Evolutionary conservation across 805 yeast genomes (phyloP).

Genomic region (Ogataea siamensis): DNA sequence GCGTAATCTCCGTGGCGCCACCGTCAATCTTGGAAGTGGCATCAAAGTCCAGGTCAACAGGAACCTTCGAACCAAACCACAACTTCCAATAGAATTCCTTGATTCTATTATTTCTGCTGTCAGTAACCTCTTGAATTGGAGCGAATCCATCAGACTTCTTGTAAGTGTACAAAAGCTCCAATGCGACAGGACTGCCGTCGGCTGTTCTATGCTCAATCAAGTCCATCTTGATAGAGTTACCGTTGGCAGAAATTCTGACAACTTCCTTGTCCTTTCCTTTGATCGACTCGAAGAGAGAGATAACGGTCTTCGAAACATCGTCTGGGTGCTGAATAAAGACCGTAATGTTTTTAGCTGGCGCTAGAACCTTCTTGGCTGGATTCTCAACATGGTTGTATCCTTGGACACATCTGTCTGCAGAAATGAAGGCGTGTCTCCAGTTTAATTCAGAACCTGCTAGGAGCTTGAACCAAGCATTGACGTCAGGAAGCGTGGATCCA

Average conservation of each 20-base stretch:
- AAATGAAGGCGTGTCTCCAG: slow-evolving; percentile 92
- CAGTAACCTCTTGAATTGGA: slow-evolving; percentile 87
- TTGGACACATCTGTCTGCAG: slow-evolving; percentile 80
- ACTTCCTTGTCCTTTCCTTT: slow-evolving; percentile 70
- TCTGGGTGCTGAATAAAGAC: slow-evolving; percentile 58
- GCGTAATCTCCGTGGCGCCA: slow-evolving; percentile 62
- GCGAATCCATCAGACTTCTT: slow-evolving; percentile 90
- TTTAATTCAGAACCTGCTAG: slow-evolving; percentile 75
- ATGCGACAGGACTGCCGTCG: slow-evolving; percentile 68
- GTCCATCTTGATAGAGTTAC: slow-evolving; percentile 59
- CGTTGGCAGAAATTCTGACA: slow-evolving; percentile 56
- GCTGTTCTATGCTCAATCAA: slow-evolving; percentile 88
- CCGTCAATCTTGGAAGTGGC: slow-evolving; percentile 72
- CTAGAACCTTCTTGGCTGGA: slow-evolving; percentile 76
- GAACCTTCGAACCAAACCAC: slow-evolving; percentile 74
- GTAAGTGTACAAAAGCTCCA: slow-evolving; percentile 76
- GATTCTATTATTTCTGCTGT: slow-evolving; percentile 87
- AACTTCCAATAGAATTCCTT: slow-evolving; percentile 96
- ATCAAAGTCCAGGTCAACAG: slow-evolving; percentile 68
- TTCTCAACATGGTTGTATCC: slow-evolving; percentile 75
- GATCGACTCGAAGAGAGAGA: slow-evolving; percentile 66
- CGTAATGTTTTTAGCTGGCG: slow-evolving; percentile 62
- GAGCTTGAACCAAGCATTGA: slow-evolving; percentile 67
- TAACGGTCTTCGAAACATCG: slow-evolving; percentile 51
- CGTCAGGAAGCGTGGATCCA: slow-evolving; percentile 35